Conservation (phyloP, 1,284 basidiomycete species). For the Trametes sp. region DNA sequence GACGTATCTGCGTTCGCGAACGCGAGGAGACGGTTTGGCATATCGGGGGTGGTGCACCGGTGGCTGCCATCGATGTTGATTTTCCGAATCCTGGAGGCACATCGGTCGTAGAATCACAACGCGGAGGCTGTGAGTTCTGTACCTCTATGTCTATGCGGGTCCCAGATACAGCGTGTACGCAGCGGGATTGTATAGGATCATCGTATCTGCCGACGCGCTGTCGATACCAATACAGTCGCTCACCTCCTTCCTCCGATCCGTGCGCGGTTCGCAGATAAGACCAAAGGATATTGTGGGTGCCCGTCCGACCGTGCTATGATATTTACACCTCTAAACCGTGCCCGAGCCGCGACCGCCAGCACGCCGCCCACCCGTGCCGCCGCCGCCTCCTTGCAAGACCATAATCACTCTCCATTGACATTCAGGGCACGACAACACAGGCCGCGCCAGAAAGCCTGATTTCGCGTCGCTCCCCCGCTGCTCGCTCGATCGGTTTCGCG, state of each 20-base stretch:
- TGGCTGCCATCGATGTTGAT: background rate
- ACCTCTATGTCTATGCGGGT: background rate
- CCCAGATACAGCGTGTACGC: background rate
- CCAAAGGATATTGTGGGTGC: background rate
- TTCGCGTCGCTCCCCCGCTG: background rate
- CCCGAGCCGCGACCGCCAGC: no score
- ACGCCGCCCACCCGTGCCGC: background rate
- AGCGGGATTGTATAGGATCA: background rate
- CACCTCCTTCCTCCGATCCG: background rate
- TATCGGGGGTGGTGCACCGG: conserved; percentile 4
- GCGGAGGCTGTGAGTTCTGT: background rate
- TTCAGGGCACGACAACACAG: background rate
- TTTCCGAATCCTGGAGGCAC: no score
- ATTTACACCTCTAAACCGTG: background rate
- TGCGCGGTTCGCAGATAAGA: no score
- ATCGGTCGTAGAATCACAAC: no score
- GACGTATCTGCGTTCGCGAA: background rate
- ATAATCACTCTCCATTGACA: background rate
- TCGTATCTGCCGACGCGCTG: background rate
- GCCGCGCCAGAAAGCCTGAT: background rate
- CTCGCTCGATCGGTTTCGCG: background rate
- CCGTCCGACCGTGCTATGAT: background rate
- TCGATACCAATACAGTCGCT: background rate
- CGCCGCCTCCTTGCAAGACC: background rate
- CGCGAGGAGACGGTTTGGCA: background rate